These are phyloP conservation scores for Morella rubra DNA, from an alignment of 306 rosid genomes.

Conservation along the genomic window DNA sequence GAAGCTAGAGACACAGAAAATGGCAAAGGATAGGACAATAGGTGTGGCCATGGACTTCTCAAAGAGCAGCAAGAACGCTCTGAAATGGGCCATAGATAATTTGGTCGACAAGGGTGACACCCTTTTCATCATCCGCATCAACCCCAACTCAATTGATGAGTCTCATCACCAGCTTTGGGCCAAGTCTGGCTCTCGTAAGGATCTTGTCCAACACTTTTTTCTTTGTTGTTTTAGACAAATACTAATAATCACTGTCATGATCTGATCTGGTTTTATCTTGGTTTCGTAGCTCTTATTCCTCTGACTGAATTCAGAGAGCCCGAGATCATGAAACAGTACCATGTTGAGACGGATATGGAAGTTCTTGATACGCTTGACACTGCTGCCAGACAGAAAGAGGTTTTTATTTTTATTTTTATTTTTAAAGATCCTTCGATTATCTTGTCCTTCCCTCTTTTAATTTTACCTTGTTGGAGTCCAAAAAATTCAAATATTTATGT, in stretches of 20 bases:
- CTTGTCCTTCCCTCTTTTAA: not conserved
- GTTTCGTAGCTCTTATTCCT: constrained; percentile 69
- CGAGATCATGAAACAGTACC: constrained; percentile 50
- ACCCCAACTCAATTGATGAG: constrained; percentile 38
- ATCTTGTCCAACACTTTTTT: not conserved
- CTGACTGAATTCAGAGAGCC: constrained; percentile 59
- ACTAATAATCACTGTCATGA: not conserved
- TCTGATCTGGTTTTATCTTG: constrained; percentile 13
- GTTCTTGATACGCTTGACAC: constrained; percentile 74
- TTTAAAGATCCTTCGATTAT: not conserved
- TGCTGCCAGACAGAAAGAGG: constrained; percentile 72
- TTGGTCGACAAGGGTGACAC: constrained; percentile 84
- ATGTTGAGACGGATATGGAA: constrained; percentile 55
- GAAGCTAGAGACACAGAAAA: constrained; percentile 23
- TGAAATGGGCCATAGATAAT: constrained; percentile 76
- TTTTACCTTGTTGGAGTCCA: not conserved
- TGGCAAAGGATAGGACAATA: constrained; percentile 71
- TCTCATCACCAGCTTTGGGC: constrained; percentile 50
- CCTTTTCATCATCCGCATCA: constrained; percentile 61
- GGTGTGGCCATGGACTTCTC: constrained; percentile 91
- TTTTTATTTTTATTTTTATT: not conserved
- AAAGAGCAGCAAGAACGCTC: constrained; percentile 76
- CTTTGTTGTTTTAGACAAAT: not conserved
- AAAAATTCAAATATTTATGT: no score
- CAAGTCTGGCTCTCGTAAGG: constrained; percentile 74